phyloP scores from a whole-genome alignment of 2,329 filamentous ascomycete species.

The Bipolaris cookei region DNA sequence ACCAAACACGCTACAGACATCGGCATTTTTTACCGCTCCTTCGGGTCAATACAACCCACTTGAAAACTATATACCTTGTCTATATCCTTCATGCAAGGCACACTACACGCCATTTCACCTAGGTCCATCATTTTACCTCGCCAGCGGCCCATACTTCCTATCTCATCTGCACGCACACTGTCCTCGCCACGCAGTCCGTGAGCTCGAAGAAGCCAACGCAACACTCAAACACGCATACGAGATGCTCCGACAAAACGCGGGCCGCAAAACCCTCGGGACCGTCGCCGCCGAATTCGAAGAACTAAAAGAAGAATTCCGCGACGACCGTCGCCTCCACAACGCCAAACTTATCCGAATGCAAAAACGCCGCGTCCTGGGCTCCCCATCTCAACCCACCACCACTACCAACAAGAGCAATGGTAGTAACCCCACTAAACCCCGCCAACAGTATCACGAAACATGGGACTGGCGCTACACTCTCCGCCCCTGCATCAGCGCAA shows the following conservation, averaged over 20 bases:
- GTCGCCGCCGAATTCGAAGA: slow-evolving; percentile 40
- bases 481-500: slow-evolving; percentile 33
- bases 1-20: slow-evolving; percentile 19
- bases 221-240: slow-evolving; percentile 38
- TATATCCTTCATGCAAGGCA: slow-evolving; percentile 29
- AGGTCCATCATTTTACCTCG: slow-evolving; percentile 38
- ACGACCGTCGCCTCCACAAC: slow-evolving; percentile 21
- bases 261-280: slow-evolving; percentile 39
- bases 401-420: background rate
- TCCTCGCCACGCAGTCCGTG: slow-evolving; percentile 33
- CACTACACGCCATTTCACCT: slow-evolving; percentile 34
- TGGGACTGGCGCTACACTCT: slow-evolving; percentile 40
- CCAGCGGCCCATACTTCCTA: slow-evolving; percentile 38
- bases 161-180: slow-evolving; percentile 38
- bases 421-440: no score
- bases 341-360: slow-evolving; percentile 19
- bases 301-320: slow-evolving; percentile 24
- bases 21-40: slow-evolving; percentile 6
- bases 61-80: slow-evolving; percentile 41
- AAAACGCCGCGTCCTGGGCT: slow-evolving; percentile 23
- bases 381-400: background rate
- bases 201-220: slow-evolving; percentile 35
- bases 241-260: slow-evolving; percentile 40
- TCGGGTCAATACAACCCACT: slow-evolving; percentile 39
- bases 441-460: background rate